phyloP scores from a whole-genome alignment of 148 eudicot species.

The Rhododendron ovatum region DNA sequence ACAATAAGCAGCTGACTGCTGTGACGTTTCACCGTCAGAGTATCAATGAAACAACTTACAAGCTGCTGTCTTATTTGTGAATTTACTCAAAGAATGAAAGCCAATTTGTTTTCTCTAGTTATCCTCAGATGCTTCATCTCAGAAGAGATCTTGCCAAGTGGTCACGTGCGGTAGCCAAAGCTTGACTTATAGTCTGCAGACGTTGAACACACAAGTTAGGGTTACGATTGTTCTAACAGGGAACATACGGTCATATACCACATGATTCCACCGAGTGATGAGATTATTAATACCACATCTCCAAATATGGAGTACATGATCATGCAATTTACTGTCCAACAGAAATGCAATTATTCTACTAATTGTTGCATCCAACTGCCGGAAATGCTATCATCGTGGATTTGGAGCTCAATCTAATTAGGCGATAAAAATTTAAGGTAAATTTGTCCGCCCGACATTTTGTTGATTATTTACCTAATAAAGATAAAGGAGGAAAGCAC shows the following conservation, averaged over 20 bases:
- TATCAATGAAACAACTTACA: too few relatives aligned
- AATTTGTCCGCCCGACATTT: not conserved
- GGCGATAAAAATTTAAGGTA: not conserved
- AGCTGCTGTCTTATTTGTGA: not conserved
- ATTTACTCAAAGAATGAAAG: not conserved
- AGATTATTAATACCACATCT: not conserved
- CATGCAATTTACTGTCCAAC: not conserved
- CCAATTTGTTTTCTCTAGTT: not conserved
- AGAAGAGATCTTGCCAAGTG: conserved; percentile 69
- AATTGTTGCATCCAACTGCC: not conserved
- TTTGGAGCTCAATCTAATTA: too few relatives aligned
- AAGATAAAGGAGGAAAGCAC: not conserved
- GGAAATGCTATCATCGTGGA: too few relatives aligned
- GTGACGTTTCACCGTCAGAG: not conserved
- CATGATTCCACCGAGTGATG: not conserved
- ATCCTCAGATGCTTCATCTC: conserved; percentile 24
- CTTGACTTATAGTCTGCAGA: conserved; percentile 67
- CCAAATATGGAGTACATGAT: not conserved
- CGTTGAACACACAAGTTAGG: not conserved
- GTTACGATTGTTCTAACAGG: not conserved
- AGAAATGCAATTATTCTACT: not conserved
- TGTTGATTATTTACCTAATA: not conserved
- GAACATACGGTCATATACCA: not conserved
- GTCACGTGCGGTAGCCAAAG: conserved; percentile 58
- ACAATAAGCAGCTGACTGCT: not conserved